Percentiles rank a stretch among this genome's conserved stretches.
phyloP scores from a whole-genome alignment of 202 grass and related monocot species.

The Bolboschoenoplectus hybrid region DNA sequence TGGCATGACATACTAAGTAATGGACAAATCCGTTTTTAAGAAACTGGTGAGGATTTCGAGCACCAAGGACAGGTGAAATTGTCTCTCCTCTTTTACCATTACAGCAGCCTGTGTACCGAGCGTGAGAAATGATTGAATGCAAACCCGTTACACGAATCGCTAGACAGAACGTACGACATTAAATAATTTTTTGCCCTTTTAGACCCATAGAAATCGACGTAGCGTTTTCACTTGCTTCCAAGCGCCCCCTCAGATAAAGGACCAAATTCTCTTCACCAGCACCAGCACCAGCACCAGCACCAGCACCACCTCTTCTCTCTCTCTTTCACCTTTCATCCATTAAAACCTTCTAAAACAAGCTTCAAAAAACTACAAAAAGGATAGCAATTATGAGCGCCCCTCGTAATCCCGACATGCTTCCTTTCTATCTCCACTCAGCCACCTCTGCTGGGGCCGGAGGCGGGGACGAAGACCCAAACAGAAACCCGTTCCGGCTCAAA shows the following conservation, averaged over 20 bases:
- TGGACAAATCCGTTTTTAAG: neutral
- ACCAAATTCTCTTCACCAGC: slow-evolving; percentile 29
- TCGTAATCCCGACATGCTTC: slow-evolving; percentile 17
- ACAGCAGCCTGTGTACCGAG: neutral
- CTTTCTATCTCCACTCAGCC: slow-evolving; percentile 22
- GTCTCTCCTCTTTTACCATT: neutral
- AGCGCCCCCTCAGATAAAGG: slow-evolving; percentile 11
- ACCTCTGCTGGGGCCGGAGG: slow-evolving; percentile 2
- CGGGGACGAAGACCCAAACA: slow-evolving; percentile 25
- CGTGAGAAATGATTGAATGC: neutral
- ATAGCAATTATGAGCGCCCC: slow-evolving; percentile 29
- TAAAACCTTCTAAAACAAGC: slow-evolving; percentile 37
- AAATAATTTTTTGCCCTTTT: neutral
- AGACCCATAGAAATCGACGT: slow-evolving; percentile 17
- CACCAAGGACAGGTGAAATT: neutral
- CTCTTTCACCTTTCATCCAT: slow-evolving; percentile 29
- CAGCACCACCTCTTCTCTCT: slow-evolving; percentile 36
- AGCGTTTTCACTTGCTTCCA: slow-evolving; percentile 31
- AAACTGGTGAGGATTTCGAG: neutral
- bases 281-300: slow-evolving; percentile 29
- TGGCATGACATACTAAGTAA: neutral
- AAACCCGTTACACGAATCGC: neutral
- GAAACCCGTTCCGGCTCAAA: slow-evolving; percentile 31
- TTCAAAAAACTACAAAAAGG: neutral
- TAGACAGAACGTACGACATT: neutral